phyloP scores from a whole-genome alignment of 2,329 filamentous ascomycete genomes.

The Amauroascus verrucosus region DNA sequence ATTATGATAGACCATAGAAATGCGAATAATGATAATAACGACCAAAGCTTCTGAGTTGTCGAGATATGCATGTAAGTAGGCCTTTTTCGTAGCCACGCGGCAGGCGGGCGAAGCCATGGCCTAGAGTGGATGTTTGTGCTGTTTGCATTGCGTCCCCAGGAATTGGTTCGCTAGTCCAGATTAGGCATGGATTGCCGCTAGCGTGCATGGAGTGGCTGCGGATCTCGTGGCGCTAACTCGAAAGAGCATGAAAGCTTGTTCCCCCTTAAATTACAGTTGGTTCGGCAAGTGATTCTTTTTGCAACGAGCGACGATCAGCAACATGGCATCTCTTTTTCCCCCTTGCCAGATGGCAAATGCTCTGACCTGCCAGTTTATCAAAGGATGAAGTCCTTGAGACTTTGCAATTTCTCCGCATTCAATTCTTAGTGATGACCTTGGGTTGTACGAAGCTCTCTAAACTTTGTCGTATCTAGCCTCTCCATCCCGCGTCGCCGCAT shows the following conservation, averaged over 20 bases:
- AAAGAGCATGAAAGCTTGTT: neutral
- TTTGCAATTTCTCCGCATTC: neutral
- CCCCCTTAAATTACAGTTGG: constrained; percentile 5
- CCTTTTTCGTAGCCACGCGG: too few relatives aligned
- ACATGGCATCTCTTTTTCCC: constrained; percentile 4
- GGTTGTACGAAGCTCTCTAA: neutral
- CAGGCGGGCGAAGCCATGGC: too few relatives aligned
- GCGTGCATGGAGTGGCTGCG: constrained; percentile 3
- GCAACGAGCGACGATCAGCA: neutral
- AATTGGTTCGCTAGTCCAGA: neutral
- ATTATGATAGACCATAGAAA: constrained; percentile 2
- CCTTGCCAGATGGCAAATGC: neutral
- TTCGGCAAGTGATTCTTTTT: neutral
- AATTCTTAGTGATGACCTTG: neutral
- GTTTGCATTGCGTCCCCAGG: constrained; percentile 3
- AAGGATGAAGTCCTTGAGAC: neutral
- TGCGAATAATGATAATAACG: neutral
- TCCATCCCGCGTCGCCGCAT: neutral
- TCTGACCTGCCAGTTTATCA: neutral
- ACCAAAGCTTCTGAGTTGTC: neutral
- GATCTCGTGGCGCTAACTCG: constrained; percentile 4
- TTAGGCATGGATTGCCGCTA: constrained; percentile 3
- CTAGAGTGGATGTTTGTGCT: neutral
- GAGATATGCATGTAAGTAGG: too few relatives aligned
- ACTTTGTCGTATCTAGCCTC: neutral